These are phyloP conservation scores for Euphrasia confusa DNA, from an alignment of 257 asterid species.

Conservation along the genomic window DNA sequence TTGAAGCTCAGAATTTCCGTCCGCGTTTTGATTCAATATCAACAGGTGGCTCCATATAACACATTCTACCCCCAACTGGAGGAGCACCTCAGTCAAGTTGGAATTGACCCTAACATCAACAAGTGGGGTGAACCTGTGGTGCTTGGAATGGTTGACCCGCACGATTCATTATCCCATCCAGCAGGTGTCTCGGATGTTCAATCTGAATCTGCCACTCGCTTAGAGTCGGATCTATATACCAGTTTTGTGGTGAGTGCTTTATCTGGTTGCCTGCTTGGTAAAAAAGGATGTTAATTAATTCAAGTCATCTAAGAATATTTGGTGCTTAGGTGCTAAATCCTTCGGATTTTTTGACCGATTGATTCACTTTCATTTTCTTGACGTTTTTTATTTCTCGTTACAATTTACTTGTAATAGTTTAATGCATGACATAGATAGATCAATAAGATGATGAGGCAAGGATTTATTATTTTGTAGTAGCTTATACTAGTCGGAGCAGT, in stretches of 20 bases:
- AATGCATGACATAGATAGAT: no score
- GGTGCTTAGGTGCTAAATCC: no score
- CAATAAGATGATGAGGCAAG: no score
- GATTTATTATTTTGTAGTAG: no score
- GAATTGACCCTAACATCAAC: constrained; percentile 60
- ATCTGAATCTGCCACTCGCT: constrained; percentile 74
- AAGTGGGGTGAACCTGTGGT: constrained; percentile 81
- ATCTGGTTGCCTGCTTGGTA: constrained; percentile 15
- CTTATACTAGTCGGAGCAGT: background rate
- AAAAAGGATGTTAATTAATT: no score
- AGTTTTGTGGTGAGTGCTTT: constrained; percentile 55
- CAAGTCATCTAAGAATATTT: no score
- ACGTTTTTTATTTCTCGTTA: no score
- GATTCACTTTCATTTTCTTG: no score
- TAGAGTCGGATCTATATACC: constrained; percentile 82
- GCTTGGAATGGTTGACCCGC: constrained; percentile 92
- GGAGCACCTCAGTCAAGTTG: constrained; percentile 82
- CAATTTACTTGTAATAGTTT: no score
- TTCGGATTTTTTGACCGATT: no score
- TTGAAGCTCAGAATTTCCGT: constrained; percentile 12
- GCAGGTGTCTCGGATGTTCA: constrained; percentile 89
- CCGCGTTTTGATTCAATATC: constrained; percentile 19
- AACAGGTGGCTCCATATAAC: constrained; percentile 86
- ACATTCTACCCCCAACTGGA: constrained; percentile 70
- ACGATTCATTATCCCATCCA: constrained; percentile 89